These are phyloP conservation scores for Bryoerythrophyllum caledonicum DNA, from an alignment of 225 moss, liverwort and hornwort genomes.

Conservation along the genomic window DNA sequence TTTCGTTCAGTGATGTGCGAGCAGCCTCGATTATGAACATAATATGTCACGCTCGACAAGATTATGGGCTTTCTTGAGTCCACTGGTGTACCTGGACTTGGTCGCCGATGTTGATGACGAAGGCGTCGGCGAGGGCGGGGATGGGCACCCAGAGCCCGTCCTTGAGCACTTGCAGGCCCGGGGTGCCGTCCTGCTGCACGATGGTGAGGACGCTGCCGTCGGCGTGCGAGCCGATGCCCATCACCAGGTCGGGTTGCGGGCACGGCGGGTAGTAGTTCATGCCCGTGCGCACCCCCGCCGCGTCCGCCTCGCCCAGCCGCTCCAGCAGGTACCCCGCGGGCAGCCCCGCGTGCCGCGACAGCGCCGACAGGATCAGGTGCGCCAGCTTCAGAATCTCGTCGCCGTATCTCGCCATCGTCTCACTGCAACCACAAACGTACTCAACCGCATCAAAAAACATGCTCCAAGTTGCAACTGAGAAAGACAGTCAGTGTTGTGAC, in stretches of 20 bases:
- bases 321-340: slow-evolving; percentile 25
- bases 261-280: slow-evolving; percentile 49
- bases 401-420: slow-evolving; percentile 27
- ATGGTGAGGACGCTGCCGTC: slow-evolving; percentile 40
- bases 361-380: slow-evolving; percentile 27
- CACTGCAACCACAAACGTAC: slow-evolving; percentile 17
- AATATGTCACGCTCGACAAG: too few relatives aligned
- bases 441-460: neutral
- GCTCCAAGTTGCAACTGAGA: neutral
- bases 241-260: slow-evolving; percentile 44
- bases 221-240: slow-evolving; percentile 45
- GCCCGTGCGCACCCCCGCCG: slow-evolving; percentile 36
- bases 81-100: slow-evolving; percentile 35
- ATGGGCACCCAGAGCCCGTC: slow-evolving; percentile 41
- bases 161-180: slow-evolving; percentile 38
- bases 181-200: slow-evolving; percentile 32
- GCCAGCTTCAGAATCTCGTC: slow-evolving; percentile 39
- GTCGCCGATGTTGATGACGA: slow-evolving; percentile 46
- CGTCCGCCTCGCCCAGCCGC: slow-evolving; percentile 19
- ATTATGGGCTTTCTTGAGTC: neutral
- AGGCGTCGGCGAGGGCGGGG: slow-evolving; percentile 28
- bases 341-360: slow-evolving; percentile 31
- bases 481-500: neutral
- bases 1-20: too few relatives aligned
- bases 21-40: too few relatives aligned